phyloP scores from a whole-genome alignment of 306 rosid species.

The Vigna radiata region DNA sequence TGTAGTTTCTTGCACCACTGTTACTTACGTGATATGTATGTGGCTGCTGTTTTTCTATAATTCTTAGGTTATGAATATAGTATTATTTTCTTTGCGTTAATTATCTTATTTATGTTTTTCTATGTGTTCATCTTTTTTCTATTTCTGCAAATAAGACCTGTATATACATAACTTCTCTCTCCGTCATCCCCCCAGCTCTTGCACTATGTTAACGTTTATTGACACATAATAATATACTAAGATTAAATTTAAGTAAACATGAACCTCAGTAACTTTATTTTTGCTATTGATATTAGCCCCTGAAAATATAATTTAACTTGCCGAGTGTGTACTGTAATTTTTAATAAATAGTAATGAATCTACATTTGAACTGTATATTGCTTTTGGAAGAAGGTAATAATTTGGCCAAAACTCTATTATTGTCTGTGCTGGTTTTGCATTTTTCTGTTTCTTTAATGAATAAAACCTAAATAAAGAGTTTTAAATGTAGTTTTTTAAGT shows the following conservation, averaged over 20 bases:
- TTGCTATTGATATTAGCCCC: background rate
- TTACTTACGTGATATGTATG: slow-evolving; percentile 17
- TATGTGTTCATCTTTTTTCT: background rate
- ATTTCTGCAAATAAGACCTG: background rate
- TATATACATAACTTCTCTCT: background rate
- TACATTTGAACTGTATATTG: background rate
- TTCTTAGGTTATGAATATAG: background rate
- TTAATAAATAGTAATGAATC: background rate
- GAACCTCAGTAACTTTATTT: background rate
- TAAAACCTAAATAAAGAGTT: background rate
- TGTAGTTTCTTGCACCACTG: slow-evolving; percentile 18
- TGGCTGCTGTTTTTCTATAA: background rate
- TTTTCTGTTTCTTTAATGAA: background rate
- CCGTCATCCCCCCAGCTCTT: background rate
- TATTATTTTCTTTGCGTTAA: background rate
- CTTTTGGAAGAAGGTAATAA: background rate
- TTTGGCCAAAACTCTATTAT: background rate
- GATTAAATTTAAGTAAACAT: background rate
- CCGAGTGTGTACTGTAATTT: background rate
- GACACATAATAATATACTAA: background rate
- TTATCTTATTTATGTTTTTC: background rate
- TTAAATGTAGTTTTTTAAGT: background rate
- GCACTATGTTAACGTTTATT: background rate
- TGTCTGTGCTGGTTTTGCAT: background rate
- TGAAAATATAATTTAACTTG: background rate